Conservation (phyloP, 2,329 filamentous ascomycete species). For the Emergomyces orientalis region DNA sequence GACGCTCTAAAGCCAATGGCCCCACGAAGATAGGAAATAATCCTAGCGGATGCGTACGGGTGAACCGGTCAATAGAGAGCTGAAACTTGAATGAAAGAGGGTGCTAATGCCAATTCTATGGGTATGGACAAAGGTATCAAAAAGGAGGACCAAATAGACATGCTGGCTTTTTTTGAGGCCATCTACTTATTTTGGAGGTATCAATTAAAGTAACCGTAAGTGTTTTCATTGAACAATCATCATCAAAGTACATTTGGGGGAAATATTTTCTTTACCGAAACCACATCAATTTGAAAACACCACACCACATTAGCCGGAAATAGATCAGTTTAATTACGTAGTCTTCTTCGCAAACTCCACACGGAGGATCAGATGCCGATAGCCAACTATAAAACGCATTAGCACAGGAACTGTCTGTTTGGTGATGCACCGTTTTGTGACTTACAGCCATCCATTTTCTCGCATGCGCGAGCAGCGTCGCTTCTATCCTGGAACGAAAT, state of each 20-base stretch:
- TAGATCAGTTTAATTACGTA: constrained; percentile 17
- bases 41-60: not conserved
- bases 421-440: constrained; percentile 15
- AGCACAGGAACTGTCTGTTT: constrained; percentile 7
- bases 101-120: not conserved
- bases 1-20: not conserved
- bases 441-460: constrained; percentile 92
- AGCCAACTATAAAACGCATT: constrained; percentile 35
- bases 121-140: not conserved
- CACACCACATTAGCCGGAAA: constrained; percentile 10
- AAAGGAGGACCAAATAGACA: not conserved
- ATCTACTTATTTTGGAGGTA: not conserved
- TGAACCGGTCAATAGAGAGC: not conserved
- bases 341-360: constrained; percentile 45
- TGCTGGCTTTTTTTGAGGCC: not conserved
- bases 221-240: constrained; percentile 4
- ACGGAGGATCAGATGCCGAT: constrained; percentile 44
- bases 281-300: constrained; percentile 10
- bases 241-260: not conserved
- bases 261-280: constrained; percentile 10
- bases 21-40: not conserved
- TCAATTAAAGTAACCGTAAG: constrained; percentile 2
- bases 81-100: not conserved
- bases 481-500: constrained; percentile 88
- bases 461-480: constrained; percentile 85